Conservation (phyloP, 306 rosid genomes). For the Vachellia collinsii region DNA sequence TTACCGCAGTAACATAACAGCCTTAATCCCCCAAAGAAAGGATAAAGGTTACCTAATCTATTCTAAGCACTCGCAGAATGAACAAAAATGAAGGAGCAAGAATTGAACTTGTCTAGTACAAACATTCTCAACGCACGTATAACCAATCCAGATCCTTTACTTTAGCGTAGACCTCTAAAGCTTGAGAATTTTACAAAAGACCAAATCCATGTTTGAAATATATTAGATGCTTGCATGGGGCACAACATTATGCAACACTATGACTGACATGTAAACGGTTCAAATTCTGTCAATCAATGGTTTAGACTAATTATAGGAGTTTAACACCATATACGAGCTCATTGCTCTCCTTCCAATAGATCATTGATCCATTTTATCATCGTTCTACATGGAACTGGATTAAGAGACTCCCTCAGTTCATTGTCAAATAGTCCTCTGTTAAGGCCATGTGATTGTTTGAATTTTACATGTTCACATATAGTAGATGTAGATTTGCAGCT, state of each 20-base stretch:
- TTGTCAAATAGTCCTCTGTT: neutral
- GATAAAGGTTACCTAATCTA: neutral
- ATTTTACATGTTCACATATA: neutral
- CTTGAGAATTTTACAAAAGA: neutral
- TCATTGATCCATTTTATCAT: neutral
- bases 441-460: constrained; percentile 7
- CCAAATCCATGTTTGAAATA: neutral
- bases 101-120: neutral
- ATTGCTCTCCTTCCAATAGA: no score
- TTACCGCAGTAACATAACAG: neutral
- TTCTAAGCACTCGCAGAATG: neutral
- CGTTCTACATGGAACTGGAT: neutral
- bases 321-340: no score
- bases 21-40: neutral
- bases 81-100: neutral
- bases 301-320: neutral
- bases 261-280: neutral
- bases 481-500: neutral
- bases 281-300: neutral
- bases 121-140: neutral
- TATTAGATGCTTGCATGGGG: neutral
- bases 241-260: neutral
- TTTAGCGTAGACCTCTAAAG: neutral
- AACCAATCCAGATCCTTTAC: neutral
- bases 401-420: neutral